Conservation (phyloP, 225 moss, liverwort and hornwort genomes). For the Anthoceros angustus region DNA sequence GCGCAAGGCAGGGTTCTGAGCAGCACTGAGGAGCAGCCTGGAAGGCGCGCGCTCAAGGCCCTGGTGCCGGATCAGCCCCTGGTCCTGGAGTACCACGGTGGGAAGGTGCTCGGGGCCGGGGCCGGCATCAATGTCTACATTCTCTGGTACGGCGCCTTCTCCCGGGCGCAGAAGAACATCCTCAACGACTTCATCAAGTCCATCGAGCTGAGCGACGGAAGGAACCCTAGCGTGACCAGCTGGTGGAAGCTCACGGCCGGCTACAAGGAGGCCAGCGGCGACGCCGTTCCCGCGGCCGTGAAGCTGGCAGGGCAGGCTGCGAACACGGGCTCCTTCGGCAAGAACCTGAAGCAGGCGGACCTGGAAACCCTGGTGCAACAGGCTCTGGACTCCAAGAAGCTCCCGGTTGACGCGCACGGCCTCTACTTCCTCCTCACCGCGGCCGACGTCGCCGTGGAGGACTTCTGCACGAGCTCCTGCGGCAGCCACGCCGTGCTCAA, state of each 20-base stretch:
- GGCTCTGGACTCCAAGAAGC: constrained; percentile 3
- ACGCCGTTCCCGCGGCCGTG: background rate
- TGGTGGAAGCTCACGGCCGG: background rate
- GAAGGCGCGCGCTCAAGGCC: background rate
- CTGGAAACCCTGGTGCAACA: constrained; percentile 11
- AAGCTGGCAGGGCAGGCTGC: background rate
- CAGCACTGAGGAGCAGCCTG: background rate
- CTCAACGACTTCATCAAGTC: background rate
- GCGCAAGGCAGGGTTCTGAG: no score
- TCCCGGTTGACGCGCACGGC: constrained; percentile 11
- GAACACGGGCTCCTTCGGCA: constrained; percentile 6
- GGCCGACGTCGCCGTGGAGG: constrained; percentile 12
- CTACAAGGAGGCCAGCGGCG: background rate
- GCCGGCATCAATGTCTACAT: background rate
- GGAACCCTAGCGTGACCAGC: background rate
- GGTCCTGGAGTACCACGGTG: background rate
- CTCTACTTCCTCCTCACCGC: constrained; percentile 20
- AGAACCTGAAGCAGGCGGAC: constrained; percentile 9
- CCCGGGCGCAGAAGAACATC: background rate
- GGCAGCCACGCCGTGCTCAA: constrained; percentile 9
- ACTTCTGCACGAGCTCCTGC: constrained; percentile 19
- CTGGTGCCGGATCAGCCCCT: background rate
- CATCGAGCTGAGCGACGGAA: background rate
- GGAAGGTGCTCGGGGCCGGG: background rate
- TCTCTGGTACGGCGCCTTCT: background rate